These are phyloP conservation scores for Noccaea caerulescens DNA, from an alignment of 345 rosid genomes.

Conservation along the genomic window DNA sequence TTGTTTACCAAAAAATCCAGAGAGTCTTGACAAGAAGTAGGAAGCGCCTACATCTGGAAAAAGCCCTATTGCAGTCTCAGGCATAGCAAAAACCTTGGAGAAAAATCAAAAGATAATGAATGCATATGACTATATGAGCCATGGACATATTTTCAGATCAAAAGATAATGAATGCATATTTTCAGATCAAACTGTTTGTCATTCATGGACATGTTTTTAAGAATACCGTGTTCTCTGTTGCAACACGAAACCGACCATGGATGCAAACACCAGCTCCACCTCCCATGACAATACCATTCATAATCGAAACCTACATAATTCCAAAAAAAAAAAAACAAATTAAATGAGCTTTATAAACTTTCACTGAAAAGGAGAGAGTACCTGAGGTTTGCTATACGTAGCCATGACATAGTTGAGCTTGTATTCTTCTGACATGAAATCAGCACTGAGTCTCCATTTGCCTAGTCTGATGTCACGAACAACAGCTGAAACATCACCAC, in stretches of 20 bases:
- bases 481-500: constrained; percentile 78
- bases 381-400: constrained; percentile 75
- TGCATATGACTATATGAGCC: too few relatives aligned
- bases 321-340: neutral
- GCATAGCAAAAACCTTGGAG: constrained; percentile 81
- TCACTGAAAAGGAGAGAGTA: neutral
- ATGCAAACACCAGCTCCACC: constrained; percentile 82
- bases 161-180: too few relatives aligned
- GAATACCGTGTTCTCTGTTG: constrained; percentile 76
- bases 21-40: constrained; percentile 82
- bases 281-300: constrained; percentile 90
- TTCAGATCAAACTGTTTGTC: too few relatives aligned
- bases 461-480: constrained; percentile 56
- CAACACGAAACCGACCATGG: constrained; percentile 84
- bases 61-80: constrained; percentile 81
- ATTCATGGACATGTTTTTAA: constrained; percentile 5
- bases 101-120: constrained; percentile 23
- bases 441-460: constrained; percentile 62
- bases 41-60: constrained; percentile 92
- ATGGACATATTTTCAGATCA: constrained; percentile 12
- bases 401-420: constrained; percentile 69
- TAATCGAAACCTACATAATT: constrained; percentile 63
- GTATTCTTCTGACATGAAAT: constrained; percentile 52
- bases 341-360: neutral
- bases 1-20: constrained; percentile 78